A percentile compares a stretch with the other conserved stretches of the same genome.
Conservation (phyloP, 129 eudicot species). For the Helichrysum umbraculigerum region DNA sequence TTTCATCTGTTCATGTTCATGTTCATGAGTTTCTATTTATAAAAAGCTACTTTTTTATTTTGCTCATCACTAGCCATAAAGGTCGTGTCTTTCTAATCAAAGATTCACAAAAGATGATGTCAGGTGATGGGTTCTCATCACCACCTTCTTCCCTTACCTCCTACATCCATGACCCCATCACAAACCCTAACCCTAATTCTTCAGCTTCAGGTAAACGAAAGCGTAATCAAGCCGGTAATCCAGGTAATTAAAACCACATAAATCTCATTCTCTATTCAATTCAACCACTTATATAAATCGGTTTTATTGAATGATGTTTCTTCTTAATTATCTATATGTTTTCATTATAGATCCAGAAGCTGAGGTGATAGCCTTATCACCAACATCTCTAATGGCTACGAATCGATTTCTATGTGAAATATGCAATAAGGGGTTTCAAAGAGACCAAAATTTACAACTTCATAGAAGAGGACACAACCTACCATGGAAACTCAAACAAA, state of each 20-base stretch:
- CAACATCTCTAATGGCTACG: slow-evolving; percentile 66
- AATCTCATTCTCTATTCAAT: background rate
- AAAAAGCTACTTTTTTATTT: background rate
- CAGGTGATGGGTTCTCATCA: slow-evolving; percentile 44
- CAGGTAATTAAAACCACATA: slow-evolving; percentile 16
- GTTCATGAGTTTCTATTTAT: slow-evolving; percentile 1
- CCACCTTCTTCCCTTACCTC: slow-evolving; percentile 46
- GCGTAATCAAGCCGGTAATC: slow-evolving; percentile 45
- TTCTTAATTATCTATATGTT: background rate
- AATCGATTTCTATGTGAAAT: slow-evolving; percentile 90
- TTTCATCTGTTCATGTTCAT: background rate
- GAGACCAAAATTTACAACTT: slow-evolving; percentile 90
- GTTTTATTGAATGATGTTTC: too few relatives aligned
- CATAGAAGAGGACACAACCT: slow-evolving; percentile 89
- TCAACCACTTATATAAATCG: background rate
- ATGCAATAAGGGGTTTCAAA: slow-evolving; percentile 82
- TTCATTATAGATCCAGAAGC: slow-evolving; percentile 69
- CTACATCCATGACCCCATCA: slow-evolving; percentile 36
- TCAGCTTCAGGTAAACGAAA: slow-evolving; percentile 38
- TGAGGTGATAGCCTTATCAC: slow-evolving; percentile 82
- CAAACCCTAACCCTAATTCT: slow-evolving; percentile 45
- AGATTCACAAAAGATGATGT: slow-evolving; percentile 39
- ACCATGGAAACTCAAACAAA: slow-evolving; percentile 85
- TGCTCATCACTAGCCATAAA: background rate
- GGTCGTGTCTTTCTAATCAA: slow-evolving; percentile 7